These are phyloP conservation scores for Colletotrichum godetiae DNA, from an alignment of 2,329 filamentous ascomycete species.

Conservation along the genomic window DNA sequence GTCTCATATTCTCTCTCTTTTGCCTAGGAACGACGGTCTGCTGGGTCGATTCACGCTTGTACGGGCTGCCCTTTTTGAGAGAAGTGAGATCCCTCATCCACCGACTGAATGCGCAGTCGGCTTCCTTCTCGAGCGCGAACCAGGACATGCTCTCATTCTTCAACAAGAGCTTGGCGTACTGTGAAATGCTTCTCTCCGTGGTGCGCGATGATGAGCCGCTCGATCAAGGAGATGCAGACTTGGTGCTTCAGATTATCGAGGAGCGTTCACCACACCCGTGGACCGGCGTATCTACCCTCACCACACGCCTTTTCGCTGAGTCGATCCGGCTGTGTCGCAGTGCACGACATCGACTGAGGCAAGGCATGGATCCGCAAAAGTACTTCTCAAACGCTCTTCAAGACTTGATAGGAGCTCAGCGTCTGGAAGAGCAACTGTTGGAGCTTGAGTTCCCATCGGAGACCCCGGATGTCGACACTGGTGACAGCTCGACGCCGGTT, in stretches of 20 bases:
- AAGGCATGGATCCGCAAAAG: slow-evolving; percentile 38
- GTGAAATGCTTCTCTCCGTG: slow-evolving; percentile 52
- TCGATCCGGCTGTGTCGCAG: slow-evolving; percentile 49
- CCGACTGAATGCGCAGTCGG: slow-evolving; percentile 40
- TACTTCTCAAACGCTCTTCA: slow-evolving; percentile 42
- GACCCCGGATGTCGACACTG: slow-evolving; percentile 40
- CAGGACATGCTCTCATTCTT: slow-evolving; percentile 48
- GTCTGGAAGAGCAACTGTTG: slow-evolving; percentile 48
- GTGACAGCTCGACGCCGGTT: slow-evolving; percentile 41
- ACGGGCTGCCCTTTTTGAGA: slow-evolving; percentile 47
- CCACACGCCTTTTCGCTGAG: slow-evolving; percentile 48
- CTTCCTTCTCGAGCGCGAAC: slow-evolving; percentile 36
- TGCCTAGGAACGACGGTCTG: slow-evolving; percentile 53
- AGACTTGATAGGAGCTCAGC: slow-evolving; percentile 47
- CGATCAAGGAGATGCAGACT: slow-evolving; percentile 1
- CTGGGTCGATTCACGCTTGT: slow-evolving; percentile 50
- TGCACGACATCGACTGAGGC: slow-evolving; percentile 43
- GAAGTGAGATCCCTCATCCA: slow-evolving; percentile 42
- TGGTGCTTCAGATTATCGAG: not conserved
- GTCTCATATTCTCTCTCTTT: slow-evolving; percentile 50
- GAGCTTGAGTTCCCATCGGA: slow-evolving; percentile 42
- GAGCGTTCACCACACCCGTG: slow-evolving; percentile 46
- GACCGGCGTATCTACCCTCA: slow-evolving; percentile 49
- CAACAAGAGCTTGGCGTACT: slow-evolving; percentile 52
- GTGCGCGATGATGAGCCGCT: slow-evolving; percentile 46